Evolutionary conservation across 176 grass and related monocot species (phyloP).

Genomic region (Phragmites australis): DNA sequence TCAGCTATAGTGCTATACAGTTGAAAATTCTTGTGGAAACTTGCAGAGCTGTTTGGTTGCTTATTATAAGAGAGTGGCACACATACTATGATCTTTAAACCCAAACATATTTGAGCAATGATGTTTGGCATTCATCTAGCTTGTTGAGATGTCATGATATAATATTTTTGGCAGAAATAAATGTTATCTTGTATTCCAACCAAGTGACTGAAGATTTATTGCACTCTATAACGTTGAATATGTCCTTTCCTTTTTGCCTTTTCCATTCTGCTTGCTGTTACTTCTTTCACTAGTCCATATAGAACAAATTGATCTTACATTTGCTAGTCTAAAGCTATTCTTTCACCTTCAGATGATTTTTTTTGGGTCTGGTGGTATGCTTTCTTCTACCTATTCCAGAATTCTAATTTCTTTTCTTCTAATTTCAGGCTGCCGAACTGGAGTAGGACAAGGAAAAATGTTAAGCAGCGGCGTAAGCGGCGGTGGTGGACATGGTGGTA

Average conservation of each 20-base stretch:
- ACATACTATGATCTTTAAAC: background rate
- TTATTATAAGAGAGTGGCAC: conserved; percentile 4
- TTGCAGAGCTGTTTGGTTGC: conserved; percentile 6
- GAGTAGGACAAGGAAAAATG: conserved; percentile 76
- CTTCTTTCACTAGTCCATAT: conserved; percentile 19
- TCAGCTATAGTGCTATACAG: background rate
- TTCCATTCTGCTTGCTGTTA: conserved; percentile 5
- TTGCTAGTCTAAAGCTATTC: no score
- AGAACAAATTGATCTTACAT: background rate
- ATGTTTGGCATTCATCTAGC: conserved; percentile 18
- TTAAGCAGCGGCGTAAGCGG: conserved; percentile 64
- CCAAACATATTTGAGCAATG: background rate
- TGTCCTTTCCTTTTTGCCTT: background rate
- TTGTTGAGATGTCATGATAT: background rate
- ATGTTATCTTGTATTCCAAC: conserved; percentile 8
- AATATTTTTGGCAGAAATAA: conserved; percentile 8
- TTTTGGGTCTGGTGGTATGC: background rate
- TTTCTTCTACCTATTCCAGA: background rate
- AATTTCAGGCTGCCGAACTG: conserved; percentile 83
- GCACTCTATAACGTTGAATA: conserved; percentile 13
- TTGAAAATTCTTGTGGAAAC: conserved; percentile 5
- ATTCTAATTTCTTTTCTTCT: conserved; percentile 24
- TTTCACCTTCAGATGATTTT: background rate
- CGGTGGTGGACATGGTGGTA: conserved; percentile 96
- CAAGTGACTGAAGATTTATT: background rate